These are phyloP conservation scores for Myxozyma melibiosi DNA, from an alignment of 805 yeast species.

Conservation along the genomic window DNA sequence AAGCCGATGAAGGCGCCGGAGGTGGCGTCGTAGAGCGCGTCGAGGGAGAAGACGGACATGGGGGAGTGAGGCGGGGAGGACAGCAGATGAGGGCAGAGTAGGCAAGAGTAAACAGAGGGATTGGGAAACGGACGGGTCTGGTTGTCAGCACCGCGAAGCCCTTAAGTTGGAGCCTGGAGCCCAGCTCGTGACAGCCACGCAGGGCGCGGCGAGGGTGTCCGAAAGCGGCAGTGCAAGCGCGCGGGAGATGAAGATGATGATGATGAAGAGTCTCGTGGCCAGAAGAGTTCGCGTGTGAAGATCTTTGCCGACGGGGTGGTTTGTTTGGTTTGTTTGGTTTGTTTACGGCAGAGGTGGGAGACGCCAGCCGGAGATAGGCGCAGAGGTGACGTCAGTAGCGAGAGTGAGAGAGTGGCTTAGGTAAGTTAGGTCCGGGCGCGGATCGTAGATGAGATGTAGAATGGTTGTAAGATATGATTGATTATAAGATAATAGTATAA, in stretches of 20 bases:
- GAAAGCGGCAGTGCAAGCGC: background rate
- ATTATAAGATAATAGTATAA: no score
- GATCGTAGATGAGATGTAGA: no score
- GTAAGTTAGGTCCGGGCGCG: no score
- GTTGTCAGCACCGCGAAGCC: background rate
- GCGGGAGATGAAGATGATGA: background rate
- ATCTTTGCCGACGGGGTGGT: background rate
- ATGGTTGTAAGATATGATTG: no score
- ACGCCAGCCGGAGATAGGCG: no score
- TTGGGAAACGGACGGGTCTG: background rate
- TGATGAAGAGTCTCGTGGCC: background rate
- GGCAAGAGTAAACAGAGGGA: background rate
- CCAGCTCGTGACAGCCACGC: no score
- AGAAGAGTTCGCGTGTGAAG: no score
- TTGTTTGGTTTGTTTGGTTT: background rate
- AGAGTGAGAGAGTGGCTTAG: no score
- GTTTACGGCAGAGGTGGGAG: background rate
- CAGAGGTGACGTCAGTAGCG: no score
- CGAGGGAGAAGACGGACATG: conserved; percentile 4
- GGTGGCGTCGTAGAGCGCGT: conserved; percentile 24
- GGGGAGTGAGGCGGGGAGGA: background rate
- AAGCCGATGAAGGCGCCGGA: conserved; percentile 27
- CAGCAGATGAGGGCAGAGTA: background rate
- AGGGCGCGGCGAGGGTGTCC: no score
- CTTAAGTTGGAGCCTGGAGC: no score